Percentiles rank a stretch among this genome's conserved stretches.
These are phyloP conservation scores for Cordyceps cicadae DNA, from an alignment of 2,329 filamentous ascomycete species.

Conservation along the genomic window DNA sequence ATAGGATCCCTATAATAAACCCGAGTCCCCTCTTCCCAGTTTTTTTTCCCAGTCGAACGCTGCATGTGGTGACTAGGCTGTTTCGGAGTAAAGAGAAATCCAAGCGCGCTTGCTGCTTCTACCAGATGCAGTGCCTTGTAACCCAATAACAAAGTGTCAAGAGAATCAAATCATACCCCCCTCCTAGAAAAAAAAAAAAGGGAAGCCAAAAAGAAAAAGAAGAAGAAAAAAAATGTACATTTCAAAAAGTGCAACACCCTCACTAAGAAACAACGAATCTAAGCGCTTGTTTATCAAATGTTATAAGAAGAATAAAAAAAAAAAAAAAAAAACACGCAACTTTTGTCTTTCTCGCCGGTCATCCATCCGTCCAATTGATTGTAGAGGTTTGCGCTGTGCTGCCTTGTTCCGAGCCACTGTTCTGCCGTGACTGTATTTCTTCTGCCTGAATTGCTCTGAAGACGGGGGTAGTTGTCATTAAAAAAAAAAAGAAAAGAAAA, in stretches of 20 bases:
- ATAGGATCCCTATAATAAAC: background rate
- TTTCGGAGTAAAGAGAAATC: background rate
- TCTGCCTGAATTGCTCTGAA: background rate
- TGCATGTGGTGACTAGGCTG: background rate
- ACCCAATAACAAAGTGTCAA: background rate
- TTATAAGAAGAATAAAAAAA: background rate
- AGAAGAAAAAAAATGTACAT: background rate
- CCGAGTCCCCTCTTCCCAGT: background rate
- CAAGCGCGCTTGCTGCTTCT: background rate
- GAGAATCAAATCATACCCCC: background rate
- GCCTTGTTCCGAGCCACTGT: conserved; percentile 1
- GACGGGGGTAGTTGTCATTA: background rate
- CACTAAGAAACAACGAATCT: background rate
- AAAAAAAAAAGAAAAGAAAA: no score
- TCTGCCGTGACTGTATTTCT: conserved; percentile 1
- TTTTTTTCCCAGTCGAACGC: background rate
- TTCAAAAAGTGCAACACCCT: background rate
- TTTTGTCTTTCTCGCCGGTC: conserved; percentile 3
- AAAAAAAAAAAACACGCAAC: background rate
- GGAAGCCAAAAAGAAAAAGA: no score
- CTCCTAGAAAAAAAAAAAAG: background rate
- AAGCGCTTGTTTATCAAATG: background rate
- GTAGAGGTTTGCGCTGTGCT: background rate
- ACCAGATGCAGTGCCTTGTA: background rate
- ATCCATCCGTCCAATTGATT: background rate